phyloP scores from a whole-genome alignment of 179 eudicot species.

The Pouteria campechiana region DNA sequence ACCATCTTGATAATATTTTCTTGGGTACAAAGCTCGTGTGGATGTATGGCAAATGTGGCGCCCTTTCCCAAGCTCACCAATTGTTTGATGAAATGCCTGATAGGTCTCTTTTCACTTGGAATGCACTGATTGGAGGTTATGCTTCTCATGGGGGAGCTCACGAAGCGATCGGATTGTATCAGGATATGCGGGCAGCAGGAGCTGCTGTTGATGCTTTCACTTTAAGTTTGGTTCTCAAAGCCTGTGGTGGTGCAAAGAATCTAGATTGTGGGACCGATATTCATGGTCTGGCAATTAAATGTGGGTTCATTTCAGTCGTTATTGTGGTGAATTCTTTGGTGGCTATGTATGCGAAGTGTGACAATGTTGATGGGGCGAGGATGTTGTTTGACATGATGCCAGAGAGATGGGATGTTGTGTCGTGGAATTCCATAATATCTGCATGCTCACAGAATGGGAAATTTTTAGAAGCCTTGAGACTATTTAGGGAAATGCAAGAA shows the following conservation, averaged over 20 bases:
- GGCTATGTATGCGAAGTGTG: conserved; percentile 47
- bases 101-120: conserved; percentile 69
- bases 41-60: conserved; percentile 75
- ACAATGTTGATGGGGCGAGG: conserved; percentile 33
- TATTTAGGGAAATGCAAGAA: conserved; percentile 35
- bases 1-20: conserved; percentile 29
- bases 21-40: conserved; percentile 65
- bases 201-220: conserved; percentile 50
- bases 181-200: conserved; percentile 40
- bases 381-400: conserved; percentile 38
- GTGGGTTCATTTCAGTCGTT: conserved; percentile 22
- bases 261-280: conserved; percentile 20
- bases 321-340: conserved; percentile 55
- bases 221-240: conserved; percentile 50
- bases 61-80: conserved; percentile 36
- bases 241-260: conserved; percentile 31
- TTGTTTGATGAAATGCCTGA: conserved; percentile 76
- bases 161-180: conserved; percentile 39
- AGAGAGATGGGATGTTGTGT: conserved; percentile 54
- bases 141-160: conserved; percentile 36
- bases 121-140: conserved; percentile 85
- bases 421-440: conserved; percentile 69
- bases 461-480: conserved; percentile 38
- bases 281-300: conserved; percentile 43
- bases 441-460: conserved; percentile 46